Percentiles rank a stretch among this genome's conserved stretches.
phyloP scores from a whole-genome alignment of 148 eudicot genomes.

The Silene conica region DNA sequence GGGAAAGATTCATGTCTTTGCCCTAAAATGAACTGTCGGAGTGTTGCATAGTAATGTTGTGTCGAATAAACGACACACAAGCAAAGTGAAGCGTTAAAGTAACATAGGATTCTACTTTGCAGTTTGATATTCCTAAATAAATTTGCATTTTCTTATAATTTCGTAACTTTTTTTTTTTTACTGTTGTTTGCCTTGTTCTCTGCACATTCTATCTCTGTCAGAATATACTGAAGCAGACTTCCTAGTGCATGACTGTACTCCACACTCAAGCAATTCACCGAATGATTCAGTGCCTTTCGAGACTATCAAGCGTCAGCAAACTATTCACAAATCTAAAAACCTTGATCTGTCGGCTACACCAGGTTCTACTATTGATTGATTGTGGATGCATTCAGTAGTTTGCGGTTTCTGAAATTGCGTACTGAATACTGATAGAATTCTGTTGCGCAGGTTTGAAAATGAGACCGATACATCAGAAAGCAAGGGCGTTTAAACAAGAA shows the following conservation, averaged over 20 bases:
- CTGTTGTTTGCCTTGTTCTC: background rate
- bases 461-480: background rate
- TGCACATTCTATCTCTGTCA: background rate
- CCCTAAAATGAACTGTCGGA: too few relatives aligned
- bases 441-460: background rate
- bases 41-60: too few relatives aligned
- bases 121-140: background rate
- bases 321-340: background rate
- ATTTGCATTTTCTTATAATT: background rate
- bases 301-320: background rate
- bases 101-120: too few relatives aligned
- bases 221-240: background rate
- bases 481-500: background rate
- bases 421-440: background rate
- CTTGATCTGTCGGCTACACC: conserved; percentile 3
- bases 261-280: background rate
- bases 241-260: background rate
- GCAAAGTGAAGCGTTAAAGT: background rate
- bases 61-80: background rate
- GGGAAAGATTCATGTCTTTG: too few relatives aligned
- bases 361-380: conserved; percentile 3
- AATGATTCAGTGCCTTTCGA: background rate
- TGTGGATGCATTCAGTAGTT: background rate
- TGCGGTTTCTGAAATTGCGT: background rate
- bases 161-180: background rate